These are phyloP conservation scores for Neocucurbitaria cava DNA, from an alignment of 2,329 filamentous ascomycete species.

Conservation along the genomic window DNA sequence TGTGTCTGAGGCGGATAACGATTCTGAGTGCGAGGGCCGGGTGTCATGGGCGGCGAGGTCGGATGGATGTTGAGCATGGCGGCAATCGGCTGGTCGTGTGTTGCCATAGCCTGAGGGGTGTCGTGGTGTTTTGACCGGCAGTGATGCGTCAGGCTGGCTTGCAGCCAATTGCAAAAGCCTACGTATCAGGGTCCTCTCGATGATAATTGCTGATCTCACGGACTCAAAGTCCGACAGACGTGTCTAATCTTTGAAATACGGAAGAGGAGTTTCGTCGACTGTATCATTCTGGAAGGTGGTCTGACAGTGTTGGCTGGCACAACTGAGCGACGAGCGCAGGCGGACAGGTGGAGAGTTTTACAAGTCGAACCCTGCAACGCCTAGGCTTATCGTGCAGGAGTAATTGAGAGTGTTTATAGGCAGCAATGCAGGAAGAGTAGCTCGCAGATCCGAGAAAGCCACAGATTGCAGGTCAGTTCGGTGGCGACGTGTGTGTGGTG, in stretches of 20 bases:
- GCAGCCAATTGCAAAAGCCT: constrained; percentile 39
- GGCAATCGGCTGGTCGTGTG: constrained; percentile 36
- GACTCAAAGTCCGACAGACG: constrained; percentile 42
- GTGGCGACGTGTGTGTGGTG: constrained; percentile 35
- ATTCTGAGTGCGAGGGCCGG: constrained; percentile 34
- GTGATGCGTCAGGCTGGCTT: constrained; percentile 39
- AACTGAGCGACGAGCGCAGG: constrained; percentile 42
- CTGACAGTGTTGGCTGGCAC: constrained; percentile 37
- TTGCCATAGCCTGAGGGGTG: constrained; percentile 39
- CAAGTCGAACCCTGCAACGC: constrained; percentile 48
- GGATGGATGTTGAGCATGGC: constrained; percentile 42
- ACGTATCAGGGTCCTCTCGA: constrained; percentile 34
- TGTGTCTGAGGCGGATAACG: constrained; percentile 38
- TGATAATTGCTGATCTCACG: constrained; percentile 33
- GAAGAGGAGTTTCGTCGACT: constrained; percentile 46
- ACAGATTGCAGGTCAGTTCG: constrained; percentile 42
- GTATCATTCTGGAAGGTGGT: constrained; percentile 49
- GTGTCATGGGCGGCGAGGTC: constrained; percentile 48
- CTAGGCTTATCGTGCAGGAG: constrained; percentile 49
- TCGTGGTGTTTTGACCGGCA: constrained; percentile 35
- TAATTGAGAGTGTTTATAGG: constrained; percentile 43
- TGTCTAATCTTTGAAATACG: constrained; percentile 40
- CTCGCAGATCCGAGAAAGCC: constrained; percentile 43
- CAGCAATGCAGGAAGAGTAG: constrained; percentile 50
- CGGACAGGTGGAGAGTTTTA: constrained; percentile 45